phyloP scores from a whole-genome alignment of 2,329 filamentous ascomycete genomes.

The Xylariales sp. region DNA sequence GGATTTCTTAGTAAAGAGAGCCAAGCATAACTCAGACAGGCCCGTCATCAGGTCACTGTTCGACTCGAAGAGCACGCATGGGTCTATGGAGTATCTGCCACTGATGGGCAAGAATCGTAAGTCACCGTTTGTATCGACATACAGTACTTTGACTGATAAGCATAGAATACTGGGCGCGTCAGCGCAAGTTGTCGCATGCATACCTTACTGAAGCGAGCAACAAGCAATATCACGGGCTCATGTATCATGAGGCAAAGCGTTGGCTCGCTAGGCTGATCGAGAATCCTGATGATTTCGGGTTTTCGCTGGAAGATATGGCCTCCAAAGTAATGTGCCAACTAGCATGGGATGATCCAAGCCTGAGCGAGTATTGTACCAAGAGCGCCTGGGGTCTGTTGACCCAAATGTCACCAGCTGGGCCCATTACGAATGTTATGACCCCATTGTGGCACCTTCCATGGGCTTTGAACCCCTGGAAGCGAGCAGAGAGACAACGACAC shows the following conservation, averaged over 20 bases:
- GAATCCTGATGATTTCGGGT: slow-evolving; percentile 45
- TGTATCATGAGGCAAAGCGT: slow-evolving; percentile 50
- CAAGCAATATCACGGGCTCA: slow-evolving; percentile 29
- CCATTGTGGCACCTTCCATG: slow-evolving; percentile 49
- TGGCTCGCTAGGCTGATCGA: slow-evolving; percentile 45
- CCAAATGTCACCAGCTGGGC: slow-evolving; percentile 54
- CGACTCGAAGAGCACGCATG: slow-evolving; percentile 49
- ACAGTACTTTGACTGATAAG: no score
- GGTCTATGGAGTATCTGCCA: slow-evolving; percentile 52
- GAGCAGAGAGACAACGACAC: slow-evolving; percentile 45
- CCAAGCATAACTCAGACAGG: slow-evolving; percentile 47
- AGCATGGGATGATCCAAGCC: slow-evolving; percentile 46
- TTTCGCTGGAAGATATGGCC: slow-evolving; percentile 50
- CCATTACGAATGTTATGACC: slow-evolving; percentile 52
- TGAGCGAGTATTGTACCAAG: slow-evolving; percentile 43
- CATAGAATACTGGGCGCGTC: slow-evolving; percentile 49
- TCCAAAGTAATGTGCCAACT: slow-evolving; percentile 52
- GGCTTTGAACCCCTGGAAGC: slow-evolving; percentile 49
- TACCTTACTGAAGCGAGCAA: slow-evolving; percentile 39
- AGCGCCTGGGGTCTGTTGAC: slow-evolving; percentile 52
- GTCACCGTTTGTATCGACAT: no score
- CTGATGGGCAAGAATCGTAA: slow-evolving; percentile 52
- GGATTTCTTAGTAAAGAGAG: slow-evolving; percentile 47
- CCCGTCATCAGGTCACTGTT: slow-evolving; percentile 43
- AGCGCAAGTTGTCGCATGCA: slow-evolving; percentile 47